Percentiles rank a stretch among this genome's conserved stretches.
phyloP scores from a whole-genome alignment of 176 grass and related monocot species.

The Juncus effusus region DNA sequence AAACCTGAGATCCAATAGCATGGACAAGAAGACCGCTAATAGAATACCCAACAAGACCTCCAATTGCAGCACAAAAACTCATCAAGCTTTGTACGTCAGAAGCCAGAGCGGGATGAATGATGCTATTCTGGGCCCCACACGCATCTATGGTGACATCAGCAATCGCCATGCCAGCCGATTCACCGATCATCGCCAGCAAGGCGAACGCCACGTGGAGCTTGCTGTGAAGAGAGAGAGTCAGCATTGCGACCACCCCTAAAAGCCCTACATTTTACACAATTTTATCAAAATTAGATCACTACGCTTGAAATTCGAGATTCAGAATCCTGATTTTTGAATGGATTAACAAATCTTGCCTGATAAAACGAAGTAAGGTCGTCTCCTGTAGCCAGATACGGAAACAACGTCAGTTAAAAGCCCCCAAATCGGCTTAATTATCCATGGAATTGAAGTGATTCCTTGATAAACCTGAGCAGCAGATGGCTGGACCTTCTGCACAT shows the following conservation, averaged over 20 bases:
- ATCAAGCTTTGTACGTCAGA: conserved; percentile 81
- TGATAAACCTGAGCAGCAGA: conserved; percentile 94
- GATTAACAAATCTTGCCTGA: conserved; percentile 43
- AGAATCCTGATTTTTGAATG: no score
- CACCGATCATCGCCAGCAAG: conserved; percentile 56
- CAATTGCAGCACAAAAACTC: conserved; percentile 65
- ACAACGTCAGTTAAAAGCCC: conserved; percentile 88
- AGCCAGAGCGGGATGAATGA: conserved; percentile 49
- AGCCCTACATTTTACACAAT: conserved; percentile 47
- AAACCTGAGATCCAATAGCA: conserved; percentile 72
- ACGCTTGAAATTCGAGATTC: no score
- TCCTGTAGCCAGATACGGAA: conserved; percentile 64
- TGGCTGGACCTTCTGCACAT: conserved; percentile 84
- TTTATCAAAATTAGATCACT: not conserved
- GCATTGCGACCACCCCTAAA: conserved; percentile 72
- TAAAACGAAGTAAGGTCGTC: conserved; percentile 70
- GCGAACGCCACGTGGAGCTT: conserved; percentile 56
- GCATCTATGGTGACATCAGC: conserved; percentile 89
- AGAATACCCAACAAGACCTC: conserved; percentile 81
- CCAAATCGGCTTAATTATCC: conserved; percentile 90
- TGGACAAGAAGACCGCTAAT: conserved; percentile 79
- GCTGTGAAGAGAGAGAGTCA: conserved; percentile 60
- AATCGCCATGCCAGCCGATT: conserved; percentile 60
- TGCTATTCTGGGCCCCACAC: conserved; percentile 71
- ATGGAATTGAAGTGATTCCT: conserved; percentile 65